Evolutionary conservation across 805 yeast genomes (phyloP).

Genomic region (Kluyveromyces starmeri): DNA sequence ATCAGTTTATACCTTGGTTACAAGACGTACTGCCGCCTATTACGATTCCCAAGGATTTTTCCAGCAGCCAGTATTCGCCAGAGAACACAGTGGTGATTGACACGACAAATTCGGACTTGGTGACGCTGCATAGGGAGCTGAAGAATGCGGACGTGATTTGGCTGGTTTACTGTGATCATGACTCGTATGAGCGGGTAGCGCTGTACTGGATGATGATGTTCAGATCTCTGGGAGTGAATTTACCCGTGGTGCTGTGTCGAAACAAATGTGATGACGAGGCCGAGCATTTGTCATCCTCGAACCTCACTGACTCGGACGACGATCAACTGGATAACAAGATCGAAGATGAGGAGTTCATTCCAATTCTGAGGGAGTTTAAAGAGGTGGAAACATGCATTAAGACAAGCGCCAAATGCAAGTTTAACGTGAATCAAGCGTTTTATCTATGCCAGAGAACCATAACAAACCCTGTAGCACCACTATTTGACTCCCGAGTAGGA

Average conservation of each 20-base stretch:
- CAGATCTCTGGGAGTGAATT: conserved; percentile 84
- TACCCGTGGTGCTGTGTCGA: conserved; percentile 87
- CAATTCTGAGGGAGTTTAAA: conserved; percentile 80
- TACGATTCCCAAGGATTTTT: conserved; percentile 66
- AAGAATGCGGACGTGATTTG: conserved; percentile 84
- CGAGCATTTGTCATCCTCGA: conserved; percentile 8
- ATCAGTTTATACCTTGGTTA: conserved; percentile 64
- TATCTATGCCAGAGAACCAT: conserved; percentile 91
- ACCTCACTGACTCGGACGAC: conserved; percentile 8
- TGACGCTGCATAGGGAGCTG: conserved; percentile 57
- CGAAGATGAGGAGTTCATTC: conserved; percentile 73
- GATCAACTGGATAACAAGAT: conserved; percentile 34
- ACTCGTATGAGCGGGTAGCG: conserved; percentile 86
- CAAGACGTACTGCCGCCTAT: conserved; percentile 78
- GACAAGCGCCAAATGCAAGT: conserved; percentile 75
- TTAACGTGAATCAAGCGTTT: conserved; percentile 76
- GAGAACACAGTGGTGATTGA: conserved; percentile 69
- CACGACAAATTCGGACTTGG: conserved; percentile 61
- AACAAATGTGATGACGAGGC: conserved; percentile 54
- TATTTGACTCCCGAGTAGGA: conserved; percentile 87
- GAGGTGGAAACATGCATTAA: conserved; percentile 90
- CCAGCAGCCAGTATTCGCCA: conserved; percentile 50
- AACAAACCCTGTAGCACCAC: conserved; percentile 85
- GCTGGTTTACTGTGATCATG: conserved; percentile 91
- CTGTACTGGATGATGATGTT: conserved; percentile 92